phyloP scores from a whole-genome alignment of 441 rosid species.

The Manihot esculenta region DNA sequence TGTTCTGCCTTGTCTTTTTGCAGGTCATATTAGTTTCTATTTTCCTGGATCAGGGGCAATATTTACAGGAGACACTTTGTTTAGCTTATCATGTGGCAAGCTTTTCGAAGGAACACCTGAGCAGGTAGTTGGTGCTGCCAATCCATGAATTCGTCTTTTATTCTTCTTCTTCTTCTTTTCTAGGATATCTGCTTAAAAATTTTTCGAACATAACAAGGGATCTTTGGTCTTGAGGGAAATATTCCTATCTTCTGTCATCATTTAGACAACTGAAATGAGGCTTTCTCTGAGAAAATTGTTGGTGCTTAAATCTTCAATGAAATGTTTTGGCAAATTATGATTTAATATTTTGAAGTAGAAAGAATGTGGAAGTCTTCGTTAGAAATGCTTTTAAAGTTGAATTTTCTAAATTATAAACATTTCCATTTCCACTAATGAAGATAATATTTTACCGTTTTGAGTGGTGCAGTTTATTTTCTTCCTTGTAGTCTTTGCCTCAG shows the following conservation, averaged over 20 bases:
- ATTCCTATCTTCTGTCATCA: background rate
- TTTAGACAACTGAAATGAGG: background rate
- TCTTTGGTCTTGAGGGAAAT: background rate
- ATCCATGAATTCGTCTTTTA: too few species aligned
- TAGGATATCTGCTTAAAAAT: background rate
- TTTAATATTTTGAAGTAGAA: background rate
- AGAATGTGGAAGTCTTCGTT: background rate
- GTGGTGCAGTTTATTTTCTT: too few species aligned
- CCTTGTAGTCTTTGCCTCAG: too few species aligned
- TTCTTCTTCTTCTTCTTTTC: too few species aligned
- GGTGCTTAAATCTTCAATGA: background rate
- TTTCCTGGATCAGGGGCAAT: conserved; percentile 85
- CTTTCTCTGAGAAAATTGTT: background rate
- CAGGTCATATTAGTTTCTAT: conserved; percentile 96
- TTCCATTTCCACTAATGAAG: background rate
- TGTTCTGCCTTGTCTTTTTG: conserved; percentile 28
- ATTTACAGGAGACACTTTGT: conserved; percentile 92
- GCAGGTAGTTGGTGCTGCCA: conserved; percentile 48
- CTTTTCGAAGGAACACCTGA: conserved; percentile 94
- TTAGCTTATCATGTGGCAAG: conserved; percentile 98
- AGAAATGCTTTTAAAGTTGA: background rate
- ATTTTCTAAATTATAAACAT: too few species aligned
- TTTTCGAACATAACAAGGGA: background rate
- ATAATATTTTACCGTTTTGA: too few species aligned
- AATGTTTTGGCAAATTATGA: background rate